These are phyloP conservation scores for Neopestalotiopsis rosae DNA, from an alignment of 2,329 filamentous ascomycete genomes.

Conservation along the genomic window DNA sequence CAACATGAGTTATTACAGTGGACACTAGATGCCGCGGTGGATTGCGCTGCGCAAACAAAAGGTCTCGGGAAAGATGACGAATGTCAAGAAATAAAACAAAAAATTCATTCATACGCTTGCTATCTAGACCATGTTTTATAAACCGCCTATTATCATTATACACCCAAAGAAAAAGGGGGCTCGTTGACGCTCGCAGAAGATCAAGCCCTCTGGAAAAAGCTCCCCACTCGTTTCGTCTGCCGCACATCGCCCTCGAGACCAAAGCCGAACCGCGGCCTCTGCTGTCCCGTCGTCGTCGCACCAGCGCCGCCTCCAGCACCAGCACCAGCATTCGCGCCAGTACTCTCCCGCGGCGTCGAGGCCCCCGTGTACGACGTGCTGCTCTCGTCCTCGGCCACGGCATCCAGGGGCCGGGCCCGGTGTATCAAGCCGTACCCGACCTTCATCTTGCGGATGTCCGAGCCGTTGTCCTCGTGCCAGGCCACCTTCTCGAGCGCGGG, in stretches of 20 bases:
- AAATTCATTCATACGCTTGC: not conserved
- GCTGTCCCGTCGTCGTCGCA: conserved; percentile 17
- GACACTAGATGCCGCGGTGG: not conserved
- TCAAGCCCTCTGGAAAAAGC: conserved; percentile 16
- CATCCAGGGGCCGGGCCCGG: conserved; percentile 23
- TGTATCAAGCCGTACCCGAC: conserved; percentile 34
- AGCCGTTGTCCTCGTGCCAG: conserved; percentile 27
- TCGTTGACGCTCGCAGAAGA: not conserved
- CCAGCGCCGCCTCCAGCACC: too few species aligned
- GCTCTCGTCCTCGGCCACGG: conserved; percentile 21
- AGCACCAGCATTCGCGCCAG: not conserved
- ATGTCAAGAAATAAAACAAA: not conserved
- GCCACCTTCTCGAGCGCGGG: conserved; percentile 43
- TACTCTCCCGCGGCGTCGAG: conserved; percentile 6
- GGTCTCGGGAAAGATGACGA: not conserved
- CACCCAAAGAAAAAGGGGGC: not conserved
- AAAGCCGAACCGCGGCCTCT: conserved; percentile 34
- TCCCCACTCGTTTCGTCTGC: conserved; percentile 29
- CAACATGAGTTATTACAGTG: not conserved
- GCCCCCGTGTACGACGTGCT: conserved; percentile 15
- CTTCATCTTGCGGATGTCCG: conserved; percentile 28
- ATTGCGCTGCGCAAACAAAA: not conserved
- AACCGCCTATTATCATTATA: not conserved
- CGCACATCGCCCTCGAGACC: conserved; percentile 37
- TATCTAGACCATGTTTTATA: conserved; percentile 2